phyloP scores from a whole-genome alignment of 148 eudicot genomes.

The Spergularia marina region DNA sequence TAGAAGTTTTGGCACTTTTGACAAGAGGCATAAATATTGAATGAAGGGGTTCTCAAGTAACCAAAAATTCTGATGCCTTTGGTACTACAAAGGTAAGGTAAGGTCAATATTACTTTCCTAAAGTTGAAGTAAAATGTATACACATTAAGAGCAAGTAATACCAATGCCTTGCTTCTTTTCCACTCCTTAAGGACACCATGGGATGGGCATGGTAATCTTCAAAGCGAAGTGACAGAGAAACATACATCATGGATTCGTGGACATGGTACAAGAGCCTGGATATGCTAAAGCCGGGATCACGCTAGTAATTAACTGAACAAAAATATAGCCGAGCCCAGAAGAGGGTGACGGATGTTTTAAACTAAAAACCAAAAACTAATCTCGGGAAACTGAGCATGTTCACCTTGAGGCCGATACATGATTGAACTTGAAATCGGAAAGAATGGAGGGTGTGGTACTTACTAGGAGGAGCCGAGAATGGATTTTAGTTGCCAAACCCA shows the following conservation, averaged over 20 bases:
- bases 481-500: slow-evolving; percentile 84
- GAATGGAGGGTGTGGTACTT: not conserved
- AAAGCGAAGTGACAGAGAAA: not conserved
- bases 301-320: too few species aligned
- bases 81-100: not conserved
- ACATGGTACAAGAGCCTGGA: too few species aligned
- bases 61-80: not conserved
- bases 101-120: slow-evolving; percentile 21
- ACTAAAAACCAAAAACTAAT: too few species aligned
- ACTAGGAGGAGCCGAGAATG: slow-evolving; percentile 44
- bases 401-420: too few species aligned
- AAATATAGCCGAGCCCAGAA: too few species aligned
- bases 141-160: slow-evolving; percentile 8
- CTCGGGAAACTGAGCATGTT: too few species aligned
- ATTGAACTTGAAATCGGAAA: not conserved
- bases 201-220: slow-evolving; percentile 16
- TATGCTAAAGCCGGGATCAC: too few species aligned
- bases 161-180: slow-evolving; percentile 33
- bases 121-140: slow-evolving; percentile 19
- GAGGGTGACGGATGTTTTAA: too few species aligned
- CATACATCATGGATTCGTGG: not conserved
- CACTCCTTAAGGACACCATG: slow-evolving; percentile 22
- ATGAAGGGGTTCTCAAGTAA: not conserved
- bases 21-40: not conserved
- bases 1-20: not conserved